phyloP scores from a whole-genome alignment of 805 yeast genomes.

The Wickerhamiella azymoides region DNA sequence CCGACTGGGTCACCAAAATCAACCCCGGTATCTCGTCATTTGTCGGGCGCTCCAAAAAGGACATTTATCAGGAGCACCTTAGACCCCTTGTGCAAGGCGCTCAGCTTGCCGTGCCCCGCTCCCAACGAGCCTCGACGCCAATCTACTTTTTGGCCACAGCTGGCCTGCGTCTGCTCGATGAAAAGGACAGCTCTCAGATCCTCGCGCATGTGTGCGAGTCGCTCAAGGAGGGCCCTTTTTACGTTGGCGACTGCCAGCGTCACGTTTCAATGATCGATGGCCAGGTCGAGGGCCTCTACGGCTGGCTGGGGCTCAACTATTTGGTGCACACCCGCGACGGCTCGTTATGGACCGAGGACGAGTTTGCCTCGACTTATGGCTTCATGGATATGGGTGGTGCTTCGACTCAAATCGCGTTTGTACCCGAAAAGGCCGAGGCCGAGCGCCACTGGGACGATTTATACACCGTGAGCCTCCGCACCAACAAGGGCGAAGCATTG shows the following conservation, averaged over 20 bases:
- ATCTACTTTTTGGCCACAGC: constrained; percentile 90
- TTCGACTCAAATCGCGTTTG: constrained; percentile 89
- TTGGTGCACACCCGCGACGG: constrained; percentile 40
- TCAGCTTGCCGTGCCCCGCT: constrained; percentile 49
- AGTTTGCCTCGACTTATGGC: constrained; percentile 41
- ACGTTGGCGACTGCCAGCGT: constrained; percentile 42
- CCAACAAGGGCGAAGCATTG: constrained; percentile 54
- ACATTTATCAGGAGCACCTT: constrained; percentile 63
- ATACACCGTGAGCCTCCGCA: constrained; percentile 48
- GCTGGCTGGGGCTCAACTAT: constrained; percentile 89
- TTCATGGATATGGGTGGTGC: constrained; percentile 99
- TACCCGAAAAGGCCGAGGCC: constrained; percentile 53
- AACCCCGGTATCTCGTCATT: constrained; percentile 76
- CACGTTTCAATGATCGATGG: constrained; percentile 86
- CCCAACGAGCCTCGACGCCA: constrained; percentile 55
- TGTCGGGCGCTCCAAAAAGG: constrained; percentile 32
- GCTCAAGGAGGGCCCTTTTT: constrained; percentile 42
- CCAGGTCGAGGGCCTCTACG: constrained; percentile 85
- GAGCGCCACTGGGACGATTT: constrained; percentile 59
- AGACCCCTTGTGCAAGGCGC: constrained; percentile 55
- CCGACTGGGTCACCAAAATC: constrained; percentile 57
- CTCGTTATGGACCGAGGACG: constrained; percentile 17
- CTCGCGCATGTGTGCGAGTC: constrained; percentile 46
- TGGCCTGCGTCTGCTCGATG: constrained; percentile 75
- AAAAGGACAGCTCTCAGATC: constrained; percentile 37